These are phyloP conservation scores for Phaseolus coccineus DNA, from an alignment of 331 rosid genomes.

Conservation along the genomic window DNA sequence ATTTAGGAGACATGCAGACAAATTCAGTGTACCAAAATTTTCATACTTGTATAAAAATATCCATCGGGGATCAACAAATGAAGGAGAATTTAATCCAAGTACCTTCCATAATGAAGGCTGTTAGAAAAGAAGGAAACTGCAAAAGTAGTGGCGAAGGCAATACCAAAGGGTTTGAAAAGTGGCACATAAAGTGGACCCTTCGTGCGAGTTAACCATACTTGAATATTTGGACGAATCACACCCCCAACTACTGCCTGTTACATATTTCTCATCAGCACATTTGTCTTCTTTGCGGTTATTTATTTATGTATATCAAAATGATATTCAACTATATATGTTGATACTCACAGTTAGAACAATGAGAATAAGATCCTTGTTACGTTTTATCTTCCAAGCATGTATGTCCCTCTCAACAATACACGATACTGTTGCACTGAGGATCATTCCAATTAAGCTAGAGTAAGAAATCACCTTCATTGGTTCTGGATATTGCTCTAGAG, in stretches of 20 bases:
- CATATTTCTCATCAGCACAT: slow-evolving; percentile 16
- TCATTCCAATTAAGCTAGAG: slow-evolving; percentile 68
- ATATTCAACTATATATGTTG: background rate
- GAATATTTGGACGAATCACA: slow-evolving; percentile 53
- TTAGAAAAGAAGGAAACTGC: slow-evolving; percentile 52
- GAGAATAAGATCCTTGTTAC: slow-evolving; percentile 64
- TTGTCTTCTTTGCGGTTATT: background rate
- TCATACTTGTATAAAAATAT: background rate
- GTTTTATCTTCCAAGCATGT: slow-evolving; percentile 62
- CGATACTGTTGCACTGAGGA: slow-evolving; percentile 57
- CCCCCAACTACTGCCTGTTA: slow-evolving; percentile 49
- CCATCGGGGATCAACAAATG: background rate
- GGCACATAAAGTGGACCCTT: slow-evolving; percentile 53
- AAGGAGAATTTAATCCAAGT: slow-evolving; percentile 11
- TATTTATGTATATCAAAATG: background rate
- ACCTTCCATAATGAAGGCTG: slow-evolving; percentile 60
- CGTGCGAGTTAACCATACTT: slow-evolving; percentile 44
- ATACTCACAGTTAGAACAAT: slow-evolving; percentile 60
- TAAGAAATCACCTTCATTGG: slow-evolving; percentile 67
- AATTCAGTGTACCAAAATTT: slow-evolving; percentile 10
- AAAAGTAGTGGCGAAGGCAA: slow-evolving; percentile 56
- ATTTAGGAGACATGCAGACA: background rate
- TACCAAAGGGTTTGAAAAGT: slow-evolving; percentile 53
- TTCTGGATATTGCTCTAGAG: slow-evolving; percentile 62
- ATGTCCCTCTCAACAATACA: slow-evolving; percentile 52